These are phyloP conservation scores for Botrytis cinerea DNA, from an alignment of 2,329 filamentous ascomycete genomes.

Conservation along the genomic window DNA sequence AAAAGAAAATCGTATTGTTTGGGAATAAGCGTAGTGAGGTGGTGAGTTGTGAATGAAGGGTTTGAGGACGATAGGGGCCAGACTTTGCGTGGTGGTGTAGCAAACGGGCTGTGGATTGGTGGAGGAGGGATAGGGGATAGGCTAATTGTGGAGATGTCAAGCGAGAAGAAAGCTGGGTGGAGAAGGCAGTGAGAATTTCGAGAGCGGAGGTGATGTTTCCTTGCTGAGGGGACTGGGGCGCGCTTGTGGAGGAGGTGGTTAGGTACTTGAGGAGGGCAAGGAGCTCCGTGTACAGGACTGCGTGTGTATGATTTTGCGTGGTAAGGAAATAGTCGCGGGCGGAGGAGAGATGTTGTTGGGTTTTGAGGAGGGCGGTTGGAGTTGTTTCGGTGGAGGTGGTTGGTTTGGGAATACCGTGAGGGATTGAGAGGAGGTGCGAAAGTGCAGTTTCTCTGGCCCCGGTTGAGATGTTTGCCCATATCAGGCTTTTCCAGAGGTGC, in stretches of 20 bases:
- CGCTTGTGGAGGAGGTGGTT: conserved; percentile 38
- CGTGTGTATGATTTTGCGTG: conserved; percentile 49
- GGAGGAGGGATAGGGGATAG: conserved; percentile 59
- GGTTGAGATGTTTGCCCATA: conserved; percentile 37
- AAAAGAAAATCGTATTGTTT: conserved; percentile 73
- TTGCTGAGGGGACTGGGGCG: conserved; percentile 51
- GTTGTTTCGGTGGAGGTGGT: conserved; percentile 29
- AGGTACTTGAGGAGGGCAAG: conserved; percentile 70
- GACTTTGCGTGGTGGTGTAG: conserved; percentile 62
- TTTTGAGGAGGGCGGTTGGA: conserved; percentile 50
- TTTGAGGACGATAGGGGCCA: conserved; percentile 66
- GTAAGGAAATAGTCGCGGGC: conserved; percentile 59
- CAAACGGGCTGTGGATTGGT: conserved; percentile 68
- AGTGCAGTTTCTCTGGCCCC: conserved; percentile 40
- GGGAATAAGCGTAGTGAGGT: conserved; percentile 67
- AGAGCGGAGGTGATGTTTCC: conserved; percentile 58
- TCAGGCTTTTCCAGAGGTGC: conserved; percentile 39
- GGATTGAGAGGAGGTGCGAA: conserved; percentile 45
- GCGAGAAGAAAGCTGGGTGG: conserved; percentile 47
- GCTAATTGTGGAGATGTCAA: conserved; percentile 37
- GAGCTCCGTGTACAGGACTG: conserved; percentile 60
- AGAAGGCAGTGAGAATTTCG: conserved; percentile 46
- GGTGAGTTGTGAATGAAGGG: conserved; percentile 63
- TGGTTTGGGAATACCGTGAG: conserved; percentile 41
- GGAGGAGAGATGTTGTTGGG: conserved; percentile 54